phyloP scores from a whole-genome alignment of 495 filamentous ascomycete species.

The Trichoderma parareesei region DNA sequence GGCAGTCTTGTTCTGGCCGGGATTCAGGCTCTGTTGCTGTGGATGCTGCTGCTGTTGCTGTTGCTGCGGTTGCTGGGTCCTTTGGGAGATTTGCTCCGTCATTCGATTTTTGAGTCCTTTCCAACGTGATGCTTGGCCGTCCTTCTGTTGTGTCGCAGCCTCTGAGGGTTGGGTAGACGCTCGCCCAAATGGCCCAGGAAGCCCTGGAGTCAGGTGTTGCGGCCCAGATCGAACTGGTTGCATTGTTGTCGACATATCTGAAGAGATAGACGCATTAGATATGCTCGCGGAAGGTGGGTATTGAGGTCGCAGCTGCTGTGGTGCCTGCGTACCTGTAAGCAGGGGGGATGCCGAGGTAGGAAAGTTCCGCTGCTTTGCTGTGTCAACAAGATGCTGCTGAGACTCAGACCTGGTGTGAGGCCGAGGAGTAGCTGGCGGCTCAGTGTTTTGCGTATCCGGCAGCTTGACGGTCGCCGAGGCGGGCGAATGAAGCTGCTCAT shows the following conservation, averaged over 20 bases:
- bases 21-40: neutral
- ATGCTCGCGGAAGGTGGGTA: neutral
- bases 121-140: constrained; percentile 1
- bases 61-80: constrained; percentile 10
- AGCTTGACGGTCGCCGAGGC: neutral
- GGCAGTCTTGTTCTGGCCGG: neutral
- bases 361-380: neutral
- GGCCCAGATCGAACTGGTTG: neutral
- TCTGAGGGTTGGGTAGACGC: neutral
- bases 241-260: neutral
- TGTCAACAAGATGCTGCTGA: neutral
- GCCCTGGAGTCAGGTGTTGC: neutral
- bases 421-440: neutral
- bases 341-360: neutral
- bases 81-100: constrained; percentile 5
- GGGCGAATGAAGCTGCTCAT: neutral
- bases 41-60: constrained; percentile 8
- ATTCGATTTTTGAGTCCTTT: constrained; percentile 5
- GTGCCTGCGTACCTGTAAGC: neutral
- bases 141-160: neutral
- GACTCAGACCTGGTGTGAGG: neutral
- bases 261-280: neutral
- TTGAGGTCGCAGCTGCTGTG: neutral
- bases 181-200: neutral
- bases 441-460: neutral